These are phyloP conservation scores for Penicillium sp. DNA, from an alignment of 2,329 filamentous ascomycete species.

Conservation along the genomic window DNA sequence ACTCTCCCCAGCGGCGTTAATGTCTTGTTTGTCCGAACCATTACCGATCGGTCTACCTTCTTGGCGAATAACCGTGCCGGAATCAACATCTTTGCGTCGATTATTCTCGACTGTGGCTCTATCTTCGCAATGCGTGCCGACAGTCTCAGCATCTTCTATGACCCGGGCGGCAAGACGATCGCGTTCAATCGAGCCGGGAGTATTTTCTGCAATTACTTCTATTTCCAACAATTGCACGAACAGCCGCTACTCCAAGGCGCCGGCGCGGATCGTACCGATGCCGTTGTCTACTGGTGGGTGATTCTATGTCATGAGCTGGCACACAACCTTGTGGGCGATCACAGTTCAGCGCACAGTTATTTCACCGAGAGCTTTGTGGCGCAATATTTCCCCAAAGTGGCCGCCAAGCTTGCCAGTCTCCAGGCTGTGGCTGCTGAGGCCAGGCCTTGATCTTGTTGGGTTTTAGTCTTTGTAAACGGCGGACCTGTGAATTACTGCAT, in stretches of 20 bases:
- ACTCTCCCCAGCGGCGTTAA: conserved; percentile 73
- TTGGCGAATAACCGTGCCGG: conserved; percentile 63
- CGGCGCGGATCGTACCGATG: conserved; percentile 63
- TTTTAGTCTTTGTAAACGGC: no score
- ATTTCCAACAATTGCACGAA: conserved; percentile 79
- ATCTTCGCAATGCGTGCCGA: conserved; percentile 73
- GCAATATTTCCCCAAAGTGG: conserved; percentile 75
- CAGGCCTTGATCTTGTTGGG: neutral
- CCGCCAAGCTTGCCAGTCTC: conserved; percentile 54
- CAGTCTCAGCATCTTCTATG: conserved; percentile 85
- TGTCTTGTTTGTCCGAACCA: conserved; percentile 68
- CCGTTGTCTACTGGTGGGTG: conserved; percentile 88
- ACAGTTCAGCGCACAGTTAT: conserved; percentile 79
- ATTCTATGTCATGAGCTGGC: conserved; percentile 95
- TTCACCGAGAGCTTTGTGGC: conserved; percentile 82
- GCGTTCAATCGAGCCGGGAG: conserved; percentile 89
- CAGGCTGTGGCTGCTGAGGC: neutral
- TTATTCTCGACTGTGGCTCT: conserved; percentile 70
- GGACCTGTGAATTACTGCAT: no score
- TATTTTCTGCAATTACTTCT: conserved; percentile 92
- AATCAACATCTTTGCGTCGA: conserved; percentile 69
- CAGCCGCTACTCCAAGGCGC: conserved; percentile 46
- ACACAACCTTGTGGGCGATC: conserved; percentile 82
- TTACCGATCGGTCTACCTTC: conserved; percentile 60
- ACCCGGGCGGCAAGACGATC: conserved; percentile 77